Evolutionary conservation across 805 yeast species (phyloP).

Genomic region (Lipomyces yamanashiensis): DNA sequence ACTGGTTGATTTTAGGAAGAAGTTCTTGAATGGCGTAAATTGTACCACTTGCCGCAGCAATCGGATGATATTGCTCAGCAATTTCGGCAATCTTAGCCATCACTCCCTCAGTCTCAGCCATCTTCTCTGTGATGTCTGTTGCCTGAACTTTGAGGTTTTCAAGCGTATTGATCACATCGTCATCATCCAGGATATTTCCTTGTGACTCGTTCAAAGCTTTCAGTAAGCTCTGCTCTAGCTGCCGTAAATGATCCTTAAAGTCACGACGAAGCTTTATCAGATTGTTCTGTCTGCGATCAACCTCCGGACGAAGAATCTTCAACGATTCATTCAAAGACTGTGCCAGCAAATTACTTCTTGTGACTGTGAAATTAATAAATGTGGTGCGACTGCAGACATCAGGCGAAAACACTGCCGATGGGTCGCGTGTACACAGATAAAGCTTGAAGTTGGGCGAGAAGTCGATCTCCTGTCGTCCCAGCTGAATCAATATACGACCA

Average conservation of each 20-base stretch:
- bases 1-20: conserved; percentile 51
- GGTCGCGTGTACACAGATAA: conserved; percentile 57
- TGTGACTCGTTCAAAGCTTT: conserved; percentile 59
- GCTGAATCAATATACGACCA: conserved; percentile 63
- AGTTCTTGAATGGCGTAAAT: conserved; percentile 56
- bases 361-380: conserved; percentile 72
- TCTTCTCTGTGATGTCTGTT: conserved; percentile 55
- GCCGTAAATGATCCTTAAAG: conserved; percentile 57
- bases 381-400: conserved; percentile 67
- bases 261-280: conserved; percentile 62
- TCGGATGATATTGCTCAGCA: conserved; percentile 53
- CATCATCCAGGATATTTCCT: conserved; percentile 72
- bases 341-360: conserved; percentile 66
- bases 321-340: conserved; percentile 65
- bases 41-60: conserved; percentile 60
- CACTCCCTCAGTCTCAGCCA: conserved; percentile 59
- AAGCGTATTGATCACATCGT: conserved; percentile 60
- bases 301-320: conserved; percentile 63
- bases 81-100: conserved; percentile 59
- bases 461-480: conserved; percentile 71
- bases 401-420: conserved; percentile 57
- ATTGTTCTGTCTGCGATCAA: conserved; percentile 61
- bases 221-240: conserved; percentile 64
- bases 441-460: conserved; percentile 66
- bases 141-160: conserved; percentile 72